phyloP scores from a whole-genome alignment of 371 early-diverging fungal genomes.

The Amoeboaphelidium protococcarum region DNA sequence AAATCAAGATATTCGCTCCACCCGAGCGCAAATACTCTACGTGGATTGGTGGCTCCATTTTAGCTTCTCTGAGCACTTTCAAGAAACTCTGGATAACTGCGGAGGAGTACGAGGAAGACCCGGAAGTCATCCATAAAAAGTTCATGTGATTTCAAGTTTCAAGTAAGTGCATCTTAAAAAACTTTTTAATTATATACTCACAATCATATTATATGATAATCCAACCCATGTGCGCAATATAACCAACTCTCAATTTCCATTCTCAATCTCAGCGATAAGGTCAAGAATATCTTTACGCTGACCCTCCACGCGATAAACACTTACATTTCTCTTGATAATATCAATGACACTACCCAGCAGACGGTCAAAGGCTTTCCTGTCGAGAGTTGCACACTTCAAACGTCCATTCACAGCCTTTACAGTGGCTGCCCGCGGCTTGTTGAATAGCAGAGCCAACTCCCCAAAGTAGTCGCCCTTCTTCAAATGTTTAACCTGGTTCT shows the following conservation, averaged over 20 bases:
- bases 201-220: too few relatives aligned
- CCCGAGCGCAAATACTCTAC: conserved; percentile 90
- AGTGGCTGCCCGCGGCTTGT: conserved; percentile 1
- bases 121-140: conserved; percentile 51
- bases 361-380: neutral
- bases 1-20: conserved; percentile 84
- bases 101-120: conserved; percentile 60
- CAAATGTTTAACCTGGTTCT: neutral
- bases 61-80: conserved; percentile 34
- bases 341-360: conserved; percentile 1
- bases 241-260: too few relatives aligned
- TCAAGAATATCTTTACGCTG: too few relatives aligned
- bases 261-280: too few relatives aligned
- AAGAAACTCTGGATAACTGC: conserved; percentile 53
- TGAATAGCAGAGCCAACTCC: conserved; percentile 1
- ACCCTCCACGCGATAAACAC: too few relatives aligned
- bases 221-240: too few relatives aligned
- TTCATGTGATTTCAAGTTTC: too few relatives aligned
- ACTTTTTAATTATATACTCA: too few relatives aligned
- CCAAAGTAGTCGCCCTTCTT: neutral
- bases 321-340: neutral
- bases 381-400: neutral
- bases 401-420: neutral
- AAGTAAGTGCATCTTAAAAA: too few relatives aligned
- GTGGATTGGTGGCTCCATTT: conserved; percentile 90